phyloP scores from a whole-genome alignment of 192 early-diverging fungal species.

The Lunasporangiospora selenospora region DNA sequence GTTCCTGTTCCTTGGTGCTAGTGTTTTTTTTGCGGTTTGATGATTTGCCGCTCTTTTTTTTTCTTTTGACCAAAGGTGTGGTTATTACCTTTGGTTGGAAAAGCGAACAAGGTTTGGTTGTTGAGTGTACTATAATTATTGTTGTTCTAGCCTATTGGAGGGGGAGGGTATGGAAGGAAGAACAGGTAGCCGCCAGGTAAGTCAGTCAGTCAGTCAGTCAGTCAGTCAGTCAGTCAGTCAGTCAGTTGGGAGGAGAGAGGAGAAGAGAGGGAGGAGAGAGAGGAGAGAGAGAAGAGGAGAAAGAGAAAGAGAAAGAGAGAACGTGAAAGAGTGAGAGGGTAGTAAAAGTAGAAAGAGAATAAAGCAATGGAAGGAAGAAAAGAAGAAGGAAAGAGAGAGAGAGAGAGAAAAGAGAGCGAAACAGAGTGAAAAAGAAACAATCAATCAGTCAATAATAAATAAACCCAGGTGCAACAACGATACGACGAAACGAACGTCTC shows the following conservation, averaged over 20 bases:
- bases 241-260: neutral
- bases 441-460: neutral
- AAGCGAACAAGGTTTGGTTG: neutral
- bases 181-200: neutral
- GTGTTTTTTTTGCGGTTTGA: too few relatives aligned
- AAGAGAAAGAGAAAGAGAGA: neutral
- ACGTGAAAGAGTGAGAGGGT: neutral
- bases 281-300: slow-evolving; percentile 1
- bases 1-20: too few relatives aligned
- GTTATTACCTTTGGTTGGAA: too few relatives aligned
- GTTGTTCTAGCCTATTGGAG: neutral
- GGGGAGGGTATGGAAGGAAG: neutral
- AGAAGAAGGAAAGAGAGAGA: neutral
- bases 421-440: neutral
- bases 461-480: too few relatives aligned
- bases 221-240: neutral
- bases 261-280: neutral
- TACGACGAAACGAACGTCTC: too few relatives aligned
- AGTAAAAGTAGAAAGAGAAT: neutral
- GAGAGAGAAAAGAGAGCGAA: neutral
- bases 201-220: neutral
- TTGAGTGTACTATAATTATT: too few relatives aligned
- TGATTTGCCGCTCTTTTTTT: too few relatives aligned
- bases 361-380: neutral
- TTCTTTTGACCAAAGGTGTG: too few relatives aligned